Evolutionary conservation across 148 eudicot species (phyloP).

Genomic region (Fagopyrum esculentum): DNA sequence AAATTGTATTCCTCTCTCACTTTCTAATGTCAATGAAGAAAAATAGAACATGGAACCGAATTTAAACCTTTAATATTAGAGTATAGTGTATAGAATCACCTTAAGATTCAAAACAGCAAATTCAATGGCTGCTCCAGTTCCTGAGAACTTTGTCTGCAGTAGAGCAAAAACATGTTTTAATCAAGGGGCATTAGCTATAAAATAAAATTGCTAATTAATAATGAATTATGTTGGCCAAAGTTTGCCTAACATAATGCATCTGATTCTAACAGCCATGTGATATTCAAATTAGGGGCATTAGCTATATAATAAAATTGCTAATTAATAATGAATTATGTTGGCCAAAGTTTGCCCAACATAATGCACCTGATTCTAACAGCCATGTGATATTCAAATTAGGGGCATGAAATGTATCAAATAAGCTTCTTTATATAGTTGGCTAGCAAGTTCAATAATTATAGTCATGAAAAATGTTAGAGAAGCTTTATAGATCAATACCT

Average conservation of each 20-base stretch:
- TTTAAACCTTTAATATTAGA: not conserved
- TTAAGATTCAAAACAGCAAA: slow-evolving; percentile 73
- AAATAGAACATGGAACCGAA: not conserved
- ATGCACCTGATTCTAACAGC: not conserved
- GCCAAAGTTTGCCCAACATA: not conserved
- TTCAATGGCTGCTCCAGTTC: slow-evolving; percentile 85
- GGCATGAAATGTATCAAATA: not conserved
- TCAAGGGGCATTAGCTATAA: too few species aligned
- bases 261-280: not conserved
- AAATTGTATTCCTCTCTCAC: not conserved
- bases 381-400: not conserved
- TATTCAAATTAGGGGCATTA: not conserved
- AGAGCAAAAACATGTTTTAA: not conserved
- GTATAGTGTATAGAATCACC: slow-evolving; percentile 25
- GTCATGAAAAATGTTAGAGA: not conserved
- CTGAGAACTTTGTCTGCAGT: slow-evolving; percentile 57
- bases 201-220: not conserved
- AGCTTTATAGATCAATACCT: slow-evolving; percentile 22
- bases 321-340: not conserved
- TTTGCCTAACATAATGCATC: not conserved
- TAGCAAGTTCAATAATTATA: slow-evolving; percentile 1
- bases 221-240: not conserved
- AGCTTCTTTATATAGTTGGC: not conserved
- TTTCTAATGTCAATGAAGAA: not conserved
- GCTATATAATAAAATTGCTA: not conserved